Conservation (phyloP, 2,329 filamentous ascomycete genomes). For the Uncinocarpus reesii region DNA sequence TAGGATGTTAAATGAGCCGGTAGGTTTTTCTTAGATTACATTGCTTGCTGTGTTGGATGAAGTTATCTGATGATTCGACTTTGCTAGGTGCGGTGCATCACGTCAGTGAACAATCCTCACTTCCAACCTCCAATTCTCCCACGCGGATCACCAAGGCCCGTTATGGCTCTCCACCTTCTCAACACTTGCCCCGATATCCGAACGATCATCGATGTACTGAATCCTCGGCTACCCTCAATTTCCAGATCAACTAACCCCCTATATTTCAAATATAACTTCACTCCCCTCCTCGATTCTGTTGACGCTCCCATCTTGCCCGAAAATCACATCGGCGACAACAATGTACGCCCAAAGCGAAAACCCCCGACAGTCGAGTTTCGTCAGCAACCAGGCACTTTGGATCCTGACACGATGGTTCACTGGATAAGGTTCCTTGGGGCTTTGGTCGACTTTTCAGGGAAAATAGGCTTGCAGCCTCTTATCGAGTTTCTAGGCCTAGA, state of each 20-base stretch:
- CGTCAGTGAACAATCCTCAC: constrained; percentile 12
- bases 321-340: neutral
- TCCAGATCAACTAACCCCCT: neutral
- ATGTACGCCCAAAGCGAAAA: constrained; percentile 11
- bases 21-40: neutral
- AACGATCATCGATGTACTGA: constrained; percentile 15
- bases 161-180: constrained; percentile 15
- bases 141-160: neutral
- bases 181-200: constrained; percentile 16
- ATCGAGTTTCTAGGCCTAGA: constrained; percentile 16
- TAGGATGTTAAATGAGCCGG: constrained; percentile 4
- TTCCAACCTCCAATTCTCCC: constrained; percentile 16
- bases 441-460: constrained; percentile 15
- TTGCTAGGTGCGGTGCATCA: constrained; percentile 9
- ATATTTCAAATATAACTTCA: constrained; percentile 18
- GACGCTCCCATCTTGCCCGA: neutral
- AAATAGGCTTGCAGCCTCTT: constrained; percentile 8
- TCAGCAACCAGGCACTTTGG: constrained; percentile 13
- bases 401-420: constrained; percentile 16
- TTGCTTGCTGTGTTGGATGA: neutral
- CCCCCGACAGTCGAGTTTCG: constrained; percentile 16
- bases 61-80: neutral
- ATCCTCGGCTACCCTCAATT: constrained; percentile 9
- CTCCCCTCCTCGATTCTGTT: constrained; percentile 14
- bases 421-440: constrained; percentile 16